phyloP scores from a whole-genome alignment of 148 eudicot genomes.

The Agrostemma githago region DNA sequence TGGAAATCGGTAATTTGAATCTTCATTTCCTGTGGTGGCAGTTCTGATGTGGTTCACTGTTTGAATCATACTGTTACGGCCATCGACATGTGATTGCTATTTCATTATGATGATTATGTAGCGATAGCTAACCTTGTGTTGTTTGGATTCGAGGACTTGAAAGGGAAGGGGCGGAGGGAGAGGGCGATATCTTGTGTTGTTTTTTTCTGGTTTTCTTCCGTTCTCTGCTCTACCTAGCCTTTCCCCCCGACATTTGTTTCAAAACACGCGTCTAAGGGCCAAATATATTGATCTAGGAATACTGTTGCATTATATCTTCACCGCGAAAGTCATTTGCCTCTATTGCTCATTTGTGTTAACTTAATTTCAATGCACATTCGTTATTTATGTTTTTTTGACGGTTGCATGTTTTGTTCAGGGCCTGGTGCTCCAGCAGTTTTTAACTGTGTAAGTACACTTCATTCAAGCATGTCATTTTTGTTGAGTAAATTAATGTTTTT shows the following conservation, averaged over 20 bases:
- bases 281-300: neutral
- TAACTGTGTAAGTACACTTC: conserved; percentile 60
- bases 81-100: neutral
- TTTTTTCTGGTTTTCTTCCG: neutral
- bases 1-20: conserved; percentile 58
- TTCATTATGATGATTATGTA: neutral
- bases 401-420: conserved; percentile 38
- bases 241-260: neutral
- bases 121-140: neutral
- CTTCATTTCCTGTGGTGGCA: neutral
- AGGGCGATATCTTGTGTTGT: neutral
- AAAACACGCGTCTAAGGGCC: neutral
- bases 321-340: neutral
- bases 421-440: conserved; percentile 84
- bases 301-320: neutral
- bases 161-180: neutral
- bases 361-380: neutral
- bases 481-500: neutral
- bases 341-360: neutral
- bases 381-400: conserved; percentile 5
- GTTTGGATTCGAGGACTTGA: neutral
- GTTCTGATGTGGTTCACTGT: neutral
- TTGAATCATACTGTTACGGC: neutral
- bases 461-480: neutral
- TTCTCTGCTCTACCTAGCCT: neutral